Base-by-base conservation (phyloP, 2,329 filamentous ascomycete genomes). In the Fonsecaea pedrosoi region DNA sequence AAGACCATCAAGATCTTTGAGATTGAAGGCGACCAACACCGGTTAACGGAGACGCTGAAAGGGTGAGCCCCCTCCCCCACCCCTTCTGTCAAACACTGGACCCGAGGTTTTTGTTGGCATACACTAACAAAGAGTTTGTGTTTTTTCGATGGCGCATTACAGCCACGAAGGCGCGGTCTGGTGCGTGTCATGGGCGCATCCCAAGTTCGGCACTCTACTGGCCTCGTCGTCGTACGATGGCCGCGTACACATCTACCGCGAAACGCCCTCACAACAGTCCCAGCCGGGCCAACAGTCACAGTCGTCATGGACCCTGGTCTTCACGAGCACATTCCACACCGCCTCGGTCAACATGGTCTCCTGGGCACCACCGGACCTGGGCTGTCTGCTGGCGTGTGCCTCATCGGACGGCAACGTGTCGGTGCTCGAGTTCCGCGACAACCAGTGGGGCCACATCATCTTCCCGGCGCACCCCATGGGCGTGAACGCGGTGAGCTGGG, bases 1-100 rank as follows among this genome's bases (percentile, higher is more conserved):
- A 94, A 95, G 78, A 98, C 94, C 56, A 96, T 99, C 84, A 98
- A 98, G 84, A 98, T 99, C 77, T 99, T 97, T 78, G 95, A 99
- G 81, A 90, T 99, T 64, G 94, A 98, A 76, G 92, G 93, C 75
- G 94, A 98, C 74, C 87, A 90, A 73, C 94, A 99, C 81, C 88
- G 92, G 71, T 83, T 98, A 74, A 87, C 92, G 38, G 94, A 98
- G 82, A 99, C 95, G 32, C 84, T 99, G 72, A 97, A 96, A 82
- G 94, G 94, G 92, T 96, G 86, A 15, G 15, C 21, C 35, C 32
- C 30, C 35, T 10, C 21, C 35, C 32, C 30, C 35, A n/a, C 18
- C 18, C 13, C 10, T 18, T 37, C 37, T 40, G 30, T 32, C 3
- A 6, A 4, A 32, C 30, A 32, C 4, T 6, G 30, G 30, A 2